Evolutionary conservation across 371 early-diverging fungal species (phyloP), one percentile per base, ranked within the genome.

Genomic region (Zychaea mexicana): DNA sequence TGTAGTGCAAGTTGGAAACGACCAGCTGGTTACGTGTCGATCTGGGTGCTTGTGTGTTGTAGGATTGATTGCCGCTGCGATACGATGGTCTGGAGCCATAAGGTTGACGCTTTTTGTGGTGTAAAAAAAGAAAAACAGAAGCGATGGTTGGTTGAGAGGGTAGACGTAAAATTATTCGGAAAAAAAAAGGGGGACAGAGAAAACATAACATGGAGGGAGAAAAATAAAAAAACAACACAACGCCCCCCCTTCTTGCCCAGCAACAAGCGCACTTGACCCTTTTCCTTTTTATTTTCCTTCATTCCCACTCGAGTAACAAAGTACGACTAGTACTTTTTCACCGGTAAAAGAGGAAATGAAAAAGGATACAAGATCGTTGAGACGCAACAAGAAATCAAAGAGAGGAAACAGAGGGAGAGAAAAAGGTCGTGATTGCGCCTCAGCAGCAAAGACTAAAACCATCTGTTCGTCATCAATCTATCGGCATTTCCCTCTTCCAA

Each of bases 1-100:
- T 85, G 65, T 85, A 85, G 61, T 86, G 85, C 63, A 89, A 56
- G 70, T 89, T 89, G 65, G 85, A 73, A 15, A 89, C 87, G 9
- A 76, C 65, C 38, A 81, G 62, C 27, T 66, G 72, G 64, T 76
- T 76, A 8, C 71, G 72, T 2, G 57, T 39, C 26, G 68, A 52
- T 17, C 58, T 33, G n/a, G 55, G 55, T 26, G 49, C 49, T 22
- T 24, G 38, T 22, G 28, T 39, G 21, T 49, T 49, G 49, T 22
- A 22, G 49, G 5, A 8, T 19, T 49, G 21, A 13, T 49, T 49
- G 49, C 49, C 49, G 45, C 17, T 27, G 54, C 30, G 47, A 8
- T n/a, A 13, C 21, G 42, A 54, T 15, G 26, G 42, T 54, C 62
- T 31, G 33, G 32, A 62, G 30, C 64, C 61, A 64, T 45, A 68